Evolutionary conservation across 2,329 filamentous ascomycete species (phyloP).

Genomic region (Monosporascus sp.): DNA sequence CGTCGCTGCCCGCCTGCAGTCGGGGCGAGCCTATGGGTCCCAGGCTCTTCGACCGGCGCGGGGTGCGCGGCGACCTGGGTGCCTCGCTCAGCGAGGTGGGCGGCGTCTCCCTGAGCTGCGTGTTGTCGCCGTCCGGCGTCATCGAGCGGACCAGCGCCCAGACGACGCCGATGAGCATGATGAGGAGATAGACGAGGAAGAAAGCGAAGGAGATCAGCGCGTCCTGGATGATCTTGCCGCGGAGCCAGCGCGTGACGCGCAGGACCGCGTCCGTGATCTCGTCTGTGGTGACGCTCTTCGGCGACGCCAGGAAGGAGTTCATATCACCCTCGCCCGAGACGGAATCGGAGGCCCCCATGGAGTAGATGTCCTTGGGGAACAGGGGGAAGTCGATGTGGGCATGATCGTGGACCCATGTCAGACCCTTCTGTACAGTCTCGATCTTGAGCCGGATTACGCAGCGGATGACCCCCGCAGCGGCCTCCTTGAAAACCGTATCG

Average conservation of each 20-base stretch:
- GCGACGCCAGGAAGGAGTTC: conserved; percentile 70
- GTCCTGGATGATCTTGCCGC: conserved; percentile 65
- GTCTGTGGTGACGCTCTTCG: conserved; percentile 68
- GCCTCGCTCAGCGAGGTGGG: background rate
- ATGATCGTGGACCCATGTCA: conserved; percentile 91
- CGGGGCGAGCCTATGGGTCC: background rate
- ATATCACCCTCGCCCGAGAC: conserved; percentile 54
- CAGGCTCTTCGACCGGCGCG: background rate
- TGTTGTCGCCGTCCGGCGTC: conserved; percentile 6
- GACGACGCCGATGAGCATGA: conserved; percentile 68
- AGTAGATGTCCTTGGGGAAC: conserved; percentile 77
- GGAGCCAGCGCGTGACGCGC: conserved; percentile 62
- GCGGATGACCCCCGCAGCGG: conserved; percentile 72
- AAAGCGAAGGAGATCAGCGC: conserved; percentile 73
- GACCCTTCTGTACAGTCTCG: conserved; percentile 72
- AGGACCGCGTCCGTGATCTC: conserved; percentile 73
- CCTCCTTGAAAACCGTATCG: conserved; percentile 71
- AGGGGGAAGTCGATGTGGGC: conserved; percentile 76
- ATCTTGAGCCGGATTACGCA: conserved; percentile 89
- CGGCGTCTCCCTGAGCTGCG: background rate
- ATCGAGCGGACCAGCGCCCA: conserved; percentile 41
- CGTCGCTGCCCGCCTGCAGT: background rate
- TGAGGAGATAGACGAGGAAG: conserved; percentile 69
- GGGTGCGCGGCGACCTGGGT: background rate
- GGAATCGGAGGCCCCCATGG: conserved; percentile 63